phyloP scores from a whole-genome alignment of 176 grass and related monocot genomes.

The Triticum turgidum region DNA sequence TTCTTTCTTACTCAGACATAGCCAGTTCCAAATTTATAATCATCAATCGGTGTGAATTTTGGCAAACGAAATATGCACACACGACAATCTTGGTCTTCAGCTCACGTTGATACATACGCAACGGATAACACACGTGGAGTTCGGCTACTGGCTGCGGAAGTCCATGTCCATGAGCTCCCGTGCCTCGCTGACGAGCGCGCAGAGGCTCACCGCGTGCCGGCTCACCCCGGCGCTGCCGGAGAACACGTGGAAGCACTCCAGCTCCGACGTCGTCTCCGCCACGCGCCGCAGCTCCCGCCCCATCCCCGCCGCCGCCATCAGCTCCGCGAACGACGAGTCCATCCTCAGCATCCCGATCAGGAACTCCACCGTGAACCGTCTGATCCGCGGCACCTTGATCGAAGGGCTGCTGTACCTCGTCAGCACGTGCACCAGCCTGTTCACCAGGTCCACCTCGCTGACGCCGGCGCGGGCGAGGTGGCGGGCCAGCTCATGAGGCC shows the following conservation, averaged over 20 bases:
- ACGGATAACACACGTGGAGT: background rate
- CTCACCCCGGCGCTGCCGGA: slow-evolving; percentile 60
- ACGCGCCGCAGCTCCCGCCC: slow-evolving; percentile 29
- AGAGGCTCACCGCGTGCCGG: slow-evolving; percentile 40
- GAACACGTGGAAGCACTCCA: slow-evolving; percentile 79
- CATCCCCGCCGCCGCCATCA: slow-evolving; percentile 41
- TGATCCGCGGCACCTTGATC: slow-evolving; percentile 49
- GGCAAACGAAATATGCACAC: background rate
- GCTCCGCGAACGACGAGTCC: background rate
- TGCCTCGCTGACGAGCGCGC: slow-evolving; percentile 46
- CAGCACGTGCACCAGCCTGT: slow-evolving; percentile 40
- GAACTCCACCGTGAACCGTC: slow-evolving; percentile 55
- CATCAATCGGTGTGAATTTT: no score
- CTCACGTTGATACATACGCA: background rate
- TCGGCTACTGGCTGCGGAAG: background rate
- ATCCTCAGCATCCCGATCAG: slow-evolving; percentile 39
- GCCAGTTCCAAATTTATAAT: no score
- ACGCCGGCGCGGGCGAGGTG: slow-evolving; percentile 19
- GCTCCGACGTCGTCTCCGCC: slow-evolving; percentile 64
- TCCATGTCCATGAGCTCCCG: slow-evolving; percentile 15
- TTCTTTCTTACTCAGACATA: no score
- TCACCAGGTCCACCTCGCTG: slow-evolving; percentile 1
- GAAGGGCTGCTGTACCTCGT: slow-evolving; percentile 36
- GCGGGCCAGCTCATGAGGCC: slow-evolving; percentile 21
- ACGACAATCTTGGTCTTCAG: background rate